Evolutionary conservation across 352 stramenopile species (phyloP), one percentile per base, ranked within the genome.

Genomic region (Phytophthora lateralis): DNA sequence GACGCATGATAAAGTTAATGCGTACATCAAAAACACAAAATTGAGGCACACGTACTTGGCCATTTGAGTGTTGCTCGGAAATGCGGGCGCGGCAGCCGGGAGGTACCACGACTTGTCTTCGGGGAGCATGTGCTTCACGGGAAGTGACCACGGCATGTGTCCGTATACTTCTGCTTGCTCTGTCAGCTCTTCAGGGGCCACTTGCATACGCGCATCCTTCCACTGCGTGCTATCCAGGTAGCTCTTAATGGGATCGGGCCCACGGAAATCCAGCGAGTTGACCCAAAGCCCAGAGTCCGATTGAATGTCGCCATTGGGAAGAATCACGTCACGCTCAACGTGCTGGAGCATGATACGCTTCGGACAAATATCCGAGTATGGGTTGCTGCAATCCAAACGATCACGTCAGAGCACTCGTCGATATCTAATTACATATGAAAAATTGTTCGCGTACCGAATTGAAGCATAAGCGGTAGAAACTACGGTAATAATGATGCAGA

Each of bases 81-180:
- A 48, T 8, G 35, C 55, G 3, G 80, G 80, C 4, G 60, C 37
- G 11, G 47, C 68, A 37, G 75, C 48, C 0, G 72, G 73, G 14
- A 93, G 66, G 55, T 90, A 93, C 84, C 84, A 93, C 34, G 78
- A 90, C 47, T 87, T 78, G 29, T 74, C 66, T 65, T 86, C 77
- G 1, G 84, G 84, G 18, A 93, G 60, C 37, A 93, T 77, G 54
- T 88, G 67, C 27, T 79, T 81, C 20, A 91, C 66, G 2, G 82
- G 80, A 32, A 89, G 56, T 46, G 69, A 77, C 62, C 67, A 90
- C 8, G 84, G 84, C 78, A 93, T 79, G 56, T 90, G 73, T 17
- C 80, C 82, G 47, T 90, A 93, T 32, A 93, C 75, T 46, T 76
- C 76, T 17, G 75, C 63, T 17, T 82, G 76, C 11, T 88, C 77